Base-by-base conservation (phyloP, 768 basidiomycete genomes). In the Leccinum sublutescens region DNA sequence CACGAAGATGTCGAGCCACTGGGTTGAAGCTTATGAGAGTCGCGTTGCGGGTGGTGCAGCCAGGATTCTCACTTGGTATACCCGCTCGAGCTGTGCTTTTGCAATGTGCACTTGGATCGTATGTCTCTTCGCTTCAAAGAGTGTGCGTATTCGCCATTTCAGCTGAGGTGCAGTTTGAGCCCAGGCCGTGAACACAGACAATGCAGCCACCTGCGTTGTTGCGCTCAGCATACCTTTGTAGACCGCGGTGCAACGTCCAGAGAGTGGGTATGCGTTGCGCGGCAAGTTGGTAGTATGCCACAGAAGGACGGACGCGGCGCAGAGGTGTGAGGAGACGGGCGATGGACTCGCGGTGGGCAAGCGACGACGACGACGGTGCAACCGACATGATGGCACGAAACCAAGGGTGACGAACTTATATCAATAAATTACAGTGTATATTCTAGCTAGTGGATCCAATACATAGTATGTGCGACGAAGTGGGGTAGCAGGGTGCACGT, bases 261-360 rank as follows among this genome's bases (percentile, higher is more conserved):
- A 89, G 71, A 0, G 91, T 93, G 3, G 93, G 92, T 27, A 86
- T 73, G 21, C 87, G 82, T 69, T 95, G 93, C 0, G 86, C 86
- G 0, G 79, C 77, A 27, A 93, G 85, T 51, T 81, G 69, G 66
- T 80, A 92, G 65, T 93, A 90, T 3, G 88, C 85, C 3, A 82
- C 78, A 21, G 79, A 77, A 9, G 88, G 84, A 11, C 84, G 79
- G 5, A 85, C 75, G 31, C 86, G 84, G 33, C 82, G 79, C 1
- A 91, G 71, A 47, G 83, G 77, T 4, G 85, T 81, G 15, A 91
- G 69, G 12, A 84, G 75, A 51, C 69, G 61, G 0, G 83, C 82
- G 52, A 89, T 75, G 15, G 77, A 77, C 50, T 78, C 76, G 23
- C 88, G 84, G 63, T 84, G 84, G 3, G 71, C 73, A 25, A 80